phyloP scores from a whole-genome alignment of 2,329 filamentous ascomycete genomes.

The Xylariaceae sp. region DNA sequence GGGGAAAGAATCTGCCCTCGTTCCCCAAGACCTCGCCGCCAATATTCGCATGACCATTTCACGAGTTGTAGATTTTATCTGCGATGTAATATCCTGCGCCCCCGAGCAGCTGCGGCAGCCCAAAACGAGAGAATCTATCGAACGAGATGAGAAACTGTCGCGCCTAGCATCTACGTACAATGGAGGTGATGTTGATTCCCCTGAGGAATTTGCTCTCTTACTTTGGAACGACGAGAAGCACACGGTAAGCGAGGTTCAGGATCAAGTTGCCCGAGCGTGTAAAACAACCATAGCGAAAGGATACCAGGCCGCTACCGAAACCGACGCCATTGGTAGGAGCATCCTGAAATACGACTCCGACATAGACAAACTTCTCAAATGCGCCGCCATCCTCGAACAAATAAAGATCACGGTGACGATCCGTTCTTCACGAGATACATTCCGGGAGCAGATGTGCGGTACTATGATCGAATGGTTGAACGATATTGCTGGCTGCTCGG shows the following conservation, averaged over 20 bases:
- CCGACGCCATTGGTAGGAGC: slow-evolving; percentile 82
- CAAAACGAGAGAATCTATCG: slow-evolving; percentile 78
- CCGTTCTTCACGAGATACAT: slow-evolving; percentile 87
- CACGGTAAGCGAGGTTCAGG: slow-evolving; percentile 83
- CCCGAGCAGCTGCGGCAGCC: slow-evolving; percentile 87
- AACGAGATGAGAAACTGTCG: slow-evolving; percentile 75
- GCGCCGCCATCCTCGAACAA: slow-evolving; percentile 84
- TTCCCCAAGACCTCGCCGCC: slow-evolving; percentile 72
- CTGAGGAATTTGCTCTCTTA: slow-evolving; percentile 76
- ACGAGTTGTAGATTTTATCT: slow-evolving; percentile 86
- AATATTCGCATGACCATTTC: slow-evolving; percentile 84
- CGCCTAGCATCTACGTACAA: slow-evolving; percentile 75
- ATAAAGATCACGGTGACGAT: slow-evolving; percentile 97
- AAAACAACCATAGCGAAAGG: slow-evolving; percentile 67
- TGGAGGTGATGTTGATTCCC: slow-evolving; percentile 58
- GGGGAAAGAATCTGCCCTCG: slow-evolving; percentile 51
- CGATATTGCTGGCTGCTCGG: slow-evolving; percentile 85
- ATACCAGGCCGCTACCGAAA: slow-evolving; percentile 74
- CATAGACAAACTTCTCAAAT: slow-evolving; percentile 67
- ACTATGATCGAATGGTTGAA: slow-evolving; percentile 94
- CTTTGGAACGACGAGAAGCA: slow-evolving; percentile 99
- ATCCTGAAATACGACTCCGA: slow-evolving; percentile 74
- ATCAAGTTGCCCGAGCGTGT: slow-evolving; percentile 89
- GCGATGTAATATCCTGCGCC: slow-evolving; percentile 95
- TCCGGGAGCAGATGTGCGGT: slow-evolving; percentile 98